phyloP scores from a whole-genome alignment of 495 filamentous ascomycete species.

The Penicillium paradoxum region DNA sequence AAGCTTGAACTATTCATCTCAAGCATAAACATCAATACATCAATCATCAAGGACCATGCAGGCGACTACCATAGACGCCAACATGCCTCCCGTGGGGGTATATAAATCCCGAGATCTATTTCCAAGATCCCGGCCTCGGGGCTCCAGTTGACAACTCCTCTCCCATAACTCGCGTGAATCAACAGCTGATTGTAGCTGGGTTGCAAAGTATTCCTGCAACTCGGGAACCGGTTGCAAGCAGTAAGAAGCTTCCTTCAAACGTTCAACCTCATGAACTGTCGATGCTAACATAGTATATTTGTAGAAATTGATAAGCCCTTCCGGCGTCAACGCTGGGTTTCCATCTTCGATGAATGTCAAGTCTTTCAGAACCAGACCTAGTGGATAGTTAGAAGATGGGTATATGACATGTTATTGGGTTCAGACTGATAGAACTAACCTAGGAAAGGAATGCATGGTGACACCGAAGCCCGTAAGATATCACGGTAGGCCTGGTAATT shows the following conservation, averaged over 20 bases:
- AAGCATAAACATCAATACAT: neutral
- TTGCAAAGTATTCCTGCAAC: slow-evolving; percentile 9
- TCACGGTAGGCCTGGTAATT: slow-evolving; percentile 38
- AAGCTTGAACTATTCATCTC: too few species aligned
- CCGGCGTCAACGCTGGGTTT: slow-evolving; percentile 83
- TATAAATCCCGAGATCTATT: slow-evolving; percentile 45
- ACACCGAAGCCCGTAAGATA: too few species aligned
- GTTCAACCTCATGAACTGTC: slow-evolving; percentile 86
- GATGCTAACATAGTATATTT: slow-evolving; percentile 92
- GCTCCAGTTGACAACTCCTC: slow-evolving; percentile 77
- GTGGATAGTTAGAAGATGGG: neutral
- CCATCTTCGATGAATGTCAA: slow-evolving; percentile 96
- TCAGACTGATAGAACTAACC: too few species aligned
- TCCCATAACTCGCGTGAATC: slow-evolving; percentile 95
- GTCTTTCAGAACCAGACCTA: slow-evolving; percentile 89
- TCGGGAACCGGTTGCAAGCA: slow-evolving; percentile 43
- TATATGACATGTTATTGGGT: too few species aligned
- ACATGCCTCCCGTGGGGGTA: slow-evolving; percentile 49
- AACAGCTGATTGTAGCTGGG: slow-evolving; percentile 74
- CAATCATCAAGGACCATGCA: slow-evolving; percentile 23
- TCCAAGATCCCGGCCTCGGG: slow-evolving; percentile 73
- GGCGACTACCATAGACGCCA: slow-evolving; percentile 24
- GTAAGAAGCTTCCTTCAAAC: slow-evolving; percentile 87
- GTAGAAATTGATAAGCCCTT: slow-evolving; percentile 86
- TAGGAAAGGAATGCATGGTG: too few species aligned